Evolutionary conservation across 2,329 filamentous ascomycete genomes (phyloP).

Genomic region (Chrysoporthe cubensis): DNA sequence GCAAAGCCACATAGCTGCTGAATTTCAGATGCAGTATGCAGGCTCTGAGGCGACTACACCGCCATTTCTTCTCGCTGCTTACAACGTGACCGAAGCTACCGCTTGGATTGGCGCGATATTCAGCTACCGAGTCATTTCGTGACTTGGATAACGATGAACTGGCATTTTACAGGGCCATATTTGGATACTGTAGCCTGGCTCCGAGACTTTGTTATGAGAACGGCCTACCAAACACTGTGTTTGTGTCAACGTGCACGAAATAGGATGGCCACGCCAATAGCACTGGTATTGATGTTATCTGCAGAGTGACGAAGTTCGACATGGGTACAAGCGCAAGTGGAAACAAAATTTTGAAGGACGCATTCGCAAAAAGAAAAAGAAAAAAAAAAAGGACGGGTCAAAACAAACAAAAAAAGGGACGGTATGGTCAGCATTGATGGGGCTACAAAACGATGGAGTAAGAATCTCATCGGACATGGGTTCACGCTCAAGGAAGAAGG

Average conservation of each 20-base stretch:
- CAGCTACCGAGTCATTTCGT: no score
- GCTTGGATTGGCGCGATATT: background rate
- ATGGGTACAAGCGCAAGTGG: background rate
- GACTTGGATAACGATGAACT: no score
- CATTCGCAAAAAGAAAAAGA: background rate
- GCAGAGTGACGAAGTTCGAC: background rate
- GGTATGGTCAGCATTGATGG: background rate
- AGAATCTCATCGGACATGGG: background rate
- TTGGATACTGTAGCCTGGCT: no score
- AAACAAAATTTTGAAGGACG: background rate
- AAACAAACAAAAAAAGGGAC: background rate
- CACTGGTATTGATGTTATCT: background rate
- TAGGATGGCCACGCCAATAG: no score
- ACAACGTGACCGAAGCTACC: background rate
- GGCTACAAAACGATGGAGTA: background rate
- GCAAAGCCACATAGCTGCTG: background rate
- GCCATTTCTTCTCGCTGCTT: background rate
- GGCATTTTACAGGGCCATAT: no score
- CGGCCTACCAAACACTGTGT: no score
- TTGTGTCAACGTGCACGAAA: no score
- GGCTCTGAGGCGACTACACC: background rate
- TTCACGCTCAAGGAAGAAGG: background rate
- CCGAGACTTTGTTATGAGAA: no score
- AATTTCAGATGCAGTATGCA: background rate
- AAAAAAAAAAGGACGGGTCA: background rate